Percentiles rank a stretch among this genome's conserved stretches.
Conservation (phyloP, 306 rosid genomes). For the Rosa rugosa region DNA sequence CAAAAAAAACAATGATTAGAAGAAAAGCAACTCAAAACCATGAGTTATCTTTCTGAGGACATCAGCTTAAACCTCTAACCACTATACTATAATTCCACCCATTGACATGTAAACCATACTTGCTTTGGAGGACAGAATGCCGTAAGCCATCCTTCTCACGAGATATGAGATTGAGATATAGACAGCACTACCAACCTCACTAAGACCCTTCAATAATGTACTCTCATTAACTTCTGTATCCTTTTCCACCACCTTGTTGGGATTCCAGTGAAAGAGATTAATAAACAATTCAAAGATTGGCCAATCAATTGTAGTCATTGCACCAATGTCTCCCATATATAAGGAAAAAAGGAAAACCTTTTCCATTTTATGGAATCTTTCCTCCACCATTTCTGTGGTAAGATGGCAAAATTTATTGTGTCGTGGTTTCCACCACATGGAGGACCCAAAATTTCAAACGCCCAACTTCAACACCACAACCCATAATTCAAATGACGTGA, state of each 20-base stretch:
- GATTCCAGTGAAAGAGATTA: background rate
- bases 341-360: background rate
- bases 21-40: background rate
- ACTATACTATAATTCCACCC: background rate
- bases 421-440: background rate
- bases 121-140: background rate
- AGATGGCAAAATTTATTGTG: background rate
- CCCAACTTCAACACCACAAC: background rate
- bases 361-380: background rate
- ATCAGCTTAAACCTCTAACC: background rate
- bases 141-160: background rate
- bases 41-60: background rate
- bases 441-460: background rate
- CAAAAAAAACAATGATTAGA: background rate
- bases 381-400: background rate
- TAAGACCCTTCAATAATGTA: background rate
- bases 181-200: background rate
- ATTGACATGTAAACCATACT: background rate
- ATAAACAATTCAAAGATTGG: background rate
- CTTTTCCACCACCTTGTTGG: background rate
- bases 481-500: background rate
- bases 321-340: background rate
- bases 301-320: background rate
- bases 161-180: background rate
- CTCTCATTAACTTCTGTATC: background rate